Percentiles rank a stretch among this genome's conserved stretches.
phyloP scores from a whole-genome alignment of 345 rosid species.

The Arabidopsis suecica region DNA sequence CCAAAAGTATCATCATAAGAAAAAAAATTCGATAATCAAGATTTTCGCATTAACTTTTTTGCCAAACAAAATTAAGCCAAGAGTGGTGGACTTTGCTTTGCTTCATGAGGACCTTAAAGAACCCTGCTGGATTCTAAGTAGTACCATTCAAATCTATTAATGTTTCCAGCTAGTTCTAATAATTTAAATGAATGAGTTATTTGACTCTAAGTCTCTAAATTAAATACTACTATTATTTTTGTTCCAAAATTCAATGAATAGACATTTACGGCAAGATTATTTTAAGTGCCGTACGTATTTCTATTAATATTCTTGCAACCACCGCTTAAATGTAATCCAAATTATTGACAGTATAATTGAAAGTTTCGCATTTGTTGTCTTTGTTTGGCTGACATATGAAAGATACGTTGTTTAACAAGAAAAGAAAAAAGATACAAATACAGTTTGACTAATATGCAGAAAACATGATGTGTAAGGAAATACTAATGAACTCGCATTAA shows the following conservation, averaged over 20 bases:
- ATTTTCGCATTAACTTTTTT: not conserved
- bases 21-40: not conserved
- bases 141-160: not conserved
- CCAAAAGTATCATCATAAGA: not conserved
- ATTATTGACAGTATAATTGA: not conserved
- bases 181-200: not conserved
- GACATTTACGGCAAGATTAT: not conserved
- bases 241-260: slow-evolving; percentile 1
- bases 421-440: not conserved
- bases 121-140: not conserved
- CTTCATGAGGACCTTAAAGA: not conserved
- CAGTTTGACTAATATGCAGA: slow-evolving; percentile 4
- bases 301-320: not conserved
- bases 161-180: slow-evolving; percentile 9
- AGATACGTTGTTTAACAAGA: slow-evolving; percentile 1
- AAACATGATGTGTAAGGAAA: not conserved
- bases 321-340: not conserved
- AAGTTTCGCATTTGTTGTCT: slow-evolving; percentile 16
- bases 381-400: not conserved
- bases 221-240: not conserved
- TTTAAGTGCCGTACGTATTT: not conserved
- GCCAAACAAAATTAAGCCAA: not conserved
- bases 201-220: not conserved
- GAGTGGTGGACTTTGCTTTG: not conserved
- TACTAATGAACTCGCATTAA: slow-evolving; percentile 23